These are phyloP conservation scores for Imleria badia DNA, from an alignment of 768 basidiomycete genomes.

Conservation along the genomic window DNA sequence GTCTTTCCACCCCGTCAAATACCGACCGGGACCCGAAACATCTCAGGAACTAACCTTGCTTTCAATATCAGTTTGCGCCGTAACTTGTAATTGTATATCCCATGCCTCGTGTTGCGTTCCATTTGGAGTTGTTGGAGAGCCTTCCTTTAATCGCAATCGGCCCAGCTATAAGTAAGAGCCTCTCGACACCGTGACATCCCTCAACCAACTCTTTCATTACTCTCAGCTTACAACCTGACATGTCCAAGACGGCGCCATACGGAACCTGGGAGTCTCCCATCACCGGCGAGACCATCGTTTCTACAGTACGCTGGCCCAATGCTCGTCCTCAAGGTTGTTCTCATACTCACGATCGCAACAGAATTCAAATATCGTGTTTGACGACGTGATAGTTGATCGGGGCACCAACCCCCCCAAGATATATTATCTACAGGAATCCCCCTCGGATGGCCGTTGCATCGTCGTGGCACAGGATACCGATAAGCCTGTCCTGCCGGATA, in stretches of 20 bases:
- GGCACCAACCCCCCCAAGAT: conserved; percentile 38
- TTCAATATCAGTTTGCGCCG: too few species aligned
- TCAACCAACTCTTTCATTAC: not conserved
- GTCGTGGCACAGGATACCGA: conserved; percentile 46
- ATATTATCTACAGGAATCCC: conserved; percentile 59
- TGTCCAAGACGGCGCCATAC: conserved; percentile 42
- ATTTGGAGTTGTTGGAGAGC: not conserved
- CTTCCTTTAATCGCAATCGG: not conserved
- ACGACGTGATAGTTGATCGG: conserved; percentile 55
- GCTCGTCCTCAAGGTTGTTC: too few species aligned
- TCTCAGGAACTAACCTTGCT: too few species aligned
- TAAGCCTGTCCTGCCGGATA: not conserved
- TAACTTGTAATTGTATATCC: too few species aligned
- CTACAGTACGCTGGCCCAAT: conserved; percentile 30
- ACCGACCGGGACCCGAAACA: not conserved
- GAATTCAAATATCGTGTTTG: conserved; percentile 30
- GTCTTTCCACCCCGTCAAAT: not conserved
- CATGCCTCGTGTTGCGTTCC: not conserved
- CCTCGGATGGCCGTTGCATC: conserved; percentile 46
- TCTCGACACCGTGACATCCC: not conserved
- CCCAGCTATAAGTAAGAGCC: not conserved
- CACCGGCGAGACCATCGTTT: conserved; percentile 46
- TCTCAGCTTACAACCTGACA: not conserved
- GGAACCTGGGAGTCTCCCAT: conserved; percentile 63
- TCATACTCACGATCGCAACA: not conserved